phyloP scores from a whole-genome alignment of 192 early-diverging fungal species.

The Coemansia sp. region DNA sequence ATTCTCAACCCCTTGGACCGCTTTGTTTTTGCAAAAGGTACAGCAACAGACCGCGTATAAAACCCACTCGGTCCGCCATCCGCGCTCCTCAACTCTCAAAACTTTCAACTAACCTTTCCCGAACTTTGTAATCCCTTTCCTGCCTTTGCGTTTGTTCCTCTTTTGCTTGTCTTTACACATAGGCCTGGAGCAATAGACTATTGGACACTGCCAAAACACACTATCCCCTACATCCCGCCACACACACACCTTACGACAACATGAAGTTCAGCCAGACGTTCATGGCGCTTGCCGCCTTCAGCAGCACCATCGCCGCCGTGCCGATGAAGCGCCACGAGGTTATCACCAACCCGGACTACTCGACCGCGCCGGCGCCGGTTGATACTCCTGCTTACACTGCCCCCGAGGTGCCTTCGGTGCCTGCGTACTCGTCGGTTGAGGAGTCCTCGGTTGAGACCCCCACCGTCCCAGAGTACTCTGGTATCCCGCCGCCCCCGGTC shows the following conservation, averaged over 20 bases:
- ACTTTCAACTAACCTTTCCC: conserved; percentile 20
- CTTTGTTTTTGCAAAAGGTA: conserved; percentile 42
- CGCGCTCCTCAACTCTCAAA: conserved; percentile 9
- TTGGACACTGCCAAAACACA: conserved; percentile 37
- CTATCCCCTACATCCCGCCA: conserved; percentile 7
- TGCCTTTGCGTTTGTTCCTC: not conserved
- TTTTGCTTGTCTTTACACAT: conserved; percentile 19
- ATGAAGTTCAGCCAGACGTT: conserved; percentile 56
- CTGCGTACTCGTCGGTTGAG: conserved; percentile 4
- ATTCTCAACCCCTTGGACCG: conserved; percentile 25
- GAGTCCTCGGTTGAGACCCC: conserved; percentile 15
- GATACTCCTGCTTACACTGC: conserved; percentile 6
- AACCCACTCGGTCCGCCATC: conserved; percentile 25
- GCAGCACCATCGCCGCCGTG: conserved; percentile 38
- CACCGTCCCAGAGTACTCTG: conserved; percentile 11
- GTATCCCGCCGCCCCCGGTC: conserved; percentile 10
- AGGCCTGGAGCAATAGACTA: conserved; percentile 52
- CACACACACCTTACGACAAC: conserved; percentile 46
- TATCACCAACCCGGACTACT: conserved; percentile 14
- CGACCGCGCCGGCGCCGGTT: conserved; percentile 11
- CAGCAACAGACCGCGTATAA: conserved; percentile 14
- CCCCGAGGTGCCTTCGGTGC: conserved; percentile 11
- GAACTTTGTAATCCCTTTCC: conserved; percentile 12
- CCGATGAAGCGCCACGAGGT: conserved; percentile 46
- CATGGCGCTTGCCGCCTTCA: conserved; percentile 51